Evolutionary conservation across 2,329 filamentous ascomycete species (phyloP), one percentile per base, ranked within the genome.

Genomic region (Pyricularia pennisetigena): DNA sequence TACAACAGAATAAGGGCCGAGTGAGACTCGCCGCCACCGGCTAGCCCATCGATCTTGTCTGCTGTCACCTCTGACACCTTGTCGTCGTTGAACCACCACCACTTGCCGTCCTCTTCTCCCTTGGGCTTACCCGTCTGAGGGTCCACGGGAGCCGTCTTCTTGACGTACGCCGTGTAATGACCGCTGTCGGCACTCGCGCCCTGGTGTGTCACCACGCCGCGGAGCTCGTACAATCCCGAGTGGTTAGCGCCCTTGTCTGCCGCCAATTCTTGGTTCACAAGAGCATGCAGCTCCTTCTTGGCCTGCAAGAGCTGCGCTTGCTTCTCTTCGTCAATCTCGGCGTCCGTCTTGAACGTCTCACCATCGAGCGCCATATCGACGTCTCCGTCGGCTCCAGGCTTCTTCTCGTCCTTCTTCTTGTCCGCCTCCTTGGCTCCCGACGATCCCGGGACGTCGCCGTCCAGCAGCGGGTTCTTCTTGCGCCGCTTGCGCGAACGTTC

Each of bases 71-170:
- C 95, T 16, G 90, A 88, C 41, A 99, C 95, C 82, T 93, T 96
- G 76, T 99, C 94, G 75, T 99, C 95, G 78, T 99, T 98, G 85
- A 99, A 99, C 94, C 95, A 99, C 94, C 95, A 99, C 95, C 95
- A 99, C 74, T 93, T 97, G 73, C 92, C 93, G 75, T 97, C 93
- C 76, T 97, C 93, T 23, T 29, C 49, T 3, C 57, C 65, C 74
- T 87, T 83, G 24, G 54, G 29, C 82, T 93, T 92, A 72, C 92
- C 93, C 24, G 90, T 92, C 74, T 88, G 87, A 20, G 89, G 84
- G 73, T 96, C 91, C 69, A 92, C 80, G 10, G 83, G 80, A 0
- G 86, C 89, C 70, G 90, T 84, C 85, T 99, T 97, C 85, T 98
- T 99, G 73, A 99, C 92, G 77, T 97, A 99, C 0, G 94, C 90